Evolutionary conservation across 2,329 filamentous ascomycete species (phyloP).

Genomic region (Neofusicoccum parvum): DNA sequence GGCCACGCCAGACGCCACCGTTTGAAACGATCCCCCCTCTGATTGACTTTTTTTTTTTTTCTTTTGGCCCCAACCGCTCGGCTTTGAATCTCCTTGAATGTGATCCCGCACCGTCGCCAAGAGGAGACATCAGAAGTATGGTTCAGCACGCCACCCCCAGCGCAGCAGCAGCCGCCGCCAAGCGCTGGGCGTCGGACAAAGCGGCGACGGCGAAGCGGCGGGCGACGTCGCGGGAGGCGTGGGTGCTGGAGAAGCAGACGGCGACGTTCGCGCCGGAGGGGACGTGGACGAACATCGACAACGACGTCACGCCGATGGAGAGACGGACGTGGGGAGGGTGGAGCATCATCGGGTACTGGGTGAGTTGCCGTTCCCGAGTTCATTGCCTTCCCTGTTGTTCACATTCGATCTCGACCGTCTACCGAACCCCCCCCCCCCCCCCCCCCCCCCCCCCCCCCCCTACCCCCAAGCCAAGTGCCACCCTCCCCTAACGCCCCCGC

Average conservation of each 20-base stretch:
- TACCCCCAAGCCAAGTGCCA: neutral
- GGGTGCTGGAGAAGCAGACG: conserved; percentile 27
- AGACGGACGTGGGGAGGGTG: conserved; percentile 49
- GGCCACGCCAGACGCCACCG: too few species aligned
- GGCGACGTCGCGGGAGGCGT: conserved; percentile 19
- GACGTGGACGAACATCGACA: conserved; percentile 48
- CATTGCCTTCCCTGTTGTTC: conserved; percentile 25
- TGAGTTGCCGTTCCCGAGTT: conserved; percentile 28
- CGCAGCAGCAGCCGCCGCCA: neutral
- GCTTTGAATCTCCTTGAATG: too few species aligned
- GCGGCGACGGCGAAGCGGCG: neutral
- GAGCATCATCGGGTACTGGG: conserved; percentile 50
- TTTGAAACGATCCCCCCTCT: too few species aligned
- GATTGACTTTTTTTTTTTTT: too few species aligned
- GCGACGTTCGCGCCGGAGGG: conserved; percentile 25
- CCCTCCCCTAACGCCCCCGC: too few species aligned
- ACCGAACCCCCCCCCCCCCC: neutral
- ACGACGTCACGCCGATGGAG: conserved; percentile 49
- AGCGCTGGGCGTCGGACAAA: conserved; percentile 1
- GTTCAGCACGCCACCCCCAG: neutral
- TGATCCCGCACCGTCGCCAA: too few species aligned
- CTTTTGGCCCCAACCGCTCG: too few species aligned
- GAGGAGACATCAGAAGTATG: neutral
- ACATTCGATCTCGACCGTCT: neutral
- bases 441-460: too few species aligned